Evolutionary conservation across 257 asterid genomes (phyloP), one percentile per base, ranked within the genome.

Genomic region (Penstemon eatonii): DNA sequence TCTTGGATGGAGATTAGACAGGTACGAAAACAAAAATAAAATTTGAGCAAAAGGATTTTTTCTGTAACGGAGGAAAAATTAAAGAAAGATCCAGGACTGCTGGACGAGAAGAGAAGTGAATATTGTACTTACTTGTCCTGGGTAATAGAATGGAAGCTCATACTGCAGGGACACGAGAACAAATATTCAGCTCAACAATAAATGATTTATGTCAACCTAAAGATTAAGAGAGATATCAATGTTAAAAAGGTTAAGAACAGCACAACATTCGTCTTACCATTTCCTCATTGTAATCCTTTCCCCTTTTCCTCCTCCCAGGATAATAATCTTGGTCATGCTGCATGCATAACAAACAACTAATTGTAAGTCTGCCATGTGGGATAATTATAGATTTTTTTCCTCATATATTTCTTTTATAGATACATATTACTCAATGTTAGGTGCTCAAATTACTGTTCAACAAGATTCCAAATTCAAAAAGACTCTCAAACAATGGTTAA

Each of bases 231-330:
- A 18, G 4, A 56, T 47, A 44, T 56, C 19, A 18, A 45, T 39
- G 64, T 44, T 49, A 60, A 38, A 36, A 36, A 65, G 44, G 11
- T 45, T 43, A 10, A n/a, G 18, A 49, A 56, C 11, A 15, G 46
- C 63, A 61, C 59, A 53, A 38, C 19, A 66, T 56, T 15, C 51
- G 56, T 51, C 76, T 56, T 79, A 92, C 98, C 98, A 92, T 90
- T 70, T 84, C 97, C 84, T 88, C 88, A 66, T 85, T 70, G 78
- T 88, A 92, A 71, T 92, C 95, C 84, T 92, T 85, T 78, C 98
- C 98, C 75, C 97, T 81, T 79, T 92, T 92, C 76, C 98, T 83
- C 82, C 98, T 82, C 43, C 98, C 97, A 71, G 97, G 97, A 72
- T 90, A 89, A 83, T 88, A 86, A 81, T 92, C 98, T 74, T 92